phyloP scores from a whole-genome alignment of 768 basidiomycete genomes.

The Rhodotorula paludigena region DNA sequence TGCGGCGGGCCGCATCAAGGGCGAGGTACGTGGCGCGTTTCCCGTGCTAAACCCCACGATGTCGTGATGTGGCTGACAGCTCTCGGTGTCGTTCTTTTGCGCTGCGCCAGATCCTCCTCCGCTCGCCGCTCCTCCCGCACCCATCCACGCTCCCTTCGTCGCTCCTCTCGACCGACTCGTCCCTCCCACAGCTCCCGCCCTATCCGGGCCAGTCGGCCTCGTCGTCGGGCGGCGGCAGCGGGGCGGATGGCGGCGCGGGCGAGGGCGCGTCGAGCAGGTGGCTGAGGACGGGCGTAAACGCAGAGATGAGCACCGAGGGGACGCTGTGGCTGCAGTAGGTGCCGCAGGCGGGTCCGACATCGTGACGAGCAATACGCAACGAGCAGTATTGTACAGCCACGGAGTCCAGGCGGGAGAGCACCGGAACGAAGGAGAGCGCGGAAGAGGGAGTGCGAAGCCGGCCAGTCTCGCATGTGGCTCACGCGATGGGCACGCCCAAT shows the following conservation, averaged over 20 bases:
- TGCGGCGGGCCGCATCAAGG: background rate
- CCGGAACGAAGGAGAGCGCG: no score
- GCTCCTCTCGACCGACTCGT: conserved; percentile 15
- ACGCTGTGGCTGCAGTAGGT: conserved; percentile 25
- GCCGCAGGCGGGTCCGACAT: no score
- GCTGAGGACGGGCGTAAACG: conserved; percentile 31
- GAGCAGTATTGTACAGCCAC: no score
- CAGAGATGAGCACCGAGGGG: conserved; percentile 32
- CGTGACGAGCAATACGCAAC: background rate
- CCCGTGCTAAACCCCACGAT: no score
- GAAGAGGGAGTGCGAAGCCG: no score
- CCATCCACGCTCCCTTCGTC: conserved; percentile 11
- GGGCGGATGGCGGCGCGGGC: background rate
- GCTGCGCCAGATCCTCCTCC: conserved; percentile 23
- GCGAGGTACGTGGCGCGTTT: conserved; percentile 23
- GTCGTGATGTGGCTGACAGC: background rate
- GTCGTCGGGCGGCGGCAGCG: no score
- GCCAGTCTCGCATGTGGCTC: no score
- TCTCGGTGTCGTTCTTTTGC: background rate
- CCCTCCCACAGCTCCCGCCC: conserved; percentile 9
- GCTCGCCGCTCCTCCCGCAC: conserved; percentile 24
- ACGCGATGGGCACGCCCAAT: no score
- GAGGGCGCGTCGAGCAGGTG: conserved; percentile 17
- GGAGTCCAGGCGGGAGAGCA: no score
- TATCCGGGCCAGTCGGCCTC: conserved; percentile 8